Conservation (phyloP, 2,329 filamentous ascomycete species). For the Orbilia brochopaga region DNA sequence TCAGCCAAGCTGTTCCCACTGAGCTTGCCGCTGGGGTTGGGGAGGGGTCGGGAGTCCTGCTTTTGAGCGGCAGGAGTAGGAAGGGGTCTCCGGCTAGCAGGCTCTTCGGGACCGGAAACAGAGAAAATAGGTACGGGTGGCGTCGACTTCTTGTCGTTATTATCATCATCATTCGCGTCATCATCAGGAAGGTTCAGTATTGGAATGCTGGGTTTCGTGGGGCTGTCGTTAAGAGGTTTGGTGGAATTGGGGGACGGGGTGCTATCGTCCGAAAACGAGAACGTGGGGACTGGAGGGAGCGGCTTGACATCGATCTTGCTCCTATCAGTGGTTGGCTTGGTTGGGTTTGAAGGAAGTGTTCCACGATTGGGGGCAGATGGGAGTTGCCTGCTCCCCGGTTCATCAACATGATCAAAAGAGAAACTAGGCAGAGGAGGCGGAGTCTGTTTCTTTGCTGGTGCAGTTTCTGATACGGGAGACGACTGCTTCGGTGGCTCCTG, state of each 20-base stretch:
- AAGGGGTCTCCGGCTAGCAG: constrained; percentile 33
- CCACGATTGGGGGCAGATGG: constrained; percentile 25
- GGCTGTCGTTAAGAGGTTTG: constrained; percentile 50
- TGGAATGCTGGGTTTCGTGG: constrained; percentile 39
- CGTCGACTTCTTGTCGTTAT: constrained; percentile 34
- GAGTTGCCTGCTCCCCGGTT: constrained; percentile 17
- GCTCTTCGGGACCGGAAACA: constrained; percentile 39
- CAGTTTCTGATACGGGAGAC: constrained; percentile 8
- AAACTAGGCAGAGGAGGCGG: constrained; percentile 30
- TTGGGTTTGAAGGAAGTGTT: constrained; percentile 25
- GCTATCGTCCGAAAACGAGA: constrained; percentile 52
- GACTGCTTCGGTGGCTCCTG: constrained; percentile 16
- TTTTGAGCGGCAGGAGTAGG: constrained; percentile 31
- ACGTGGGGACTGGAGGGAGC: constrained; percentile 51
- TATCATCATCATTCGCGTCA: constrained; percentile 35
- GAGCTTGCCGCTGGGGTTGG: constrained; percentile 42
- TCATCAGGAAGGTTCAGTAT: constrained; percentile 49
- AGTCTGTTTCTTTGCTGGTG: constrained; percentile 22
- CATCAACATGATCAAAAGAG: constrained; percentile 27
- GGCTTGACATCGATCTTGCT: constrained; percentile 24
- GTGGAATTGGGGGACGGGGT: constrained; percentile 41
- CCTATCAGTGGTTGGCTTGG: constrained; percentile 12
- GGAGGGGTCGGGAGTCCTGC: constrained; percentile 37
- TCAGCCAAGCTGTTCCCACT: constrained; percentile 31
- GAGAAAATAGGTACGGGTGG: constrained; percentile 52